A percentile compares a stretch with the other conserved stretches of the same genome.
These are phyloP conservation scores for Linnemannia hyalina DNA, from an alignment of 192 early-diverging fungal genomes.

Conservation along the genomic window DNA sequence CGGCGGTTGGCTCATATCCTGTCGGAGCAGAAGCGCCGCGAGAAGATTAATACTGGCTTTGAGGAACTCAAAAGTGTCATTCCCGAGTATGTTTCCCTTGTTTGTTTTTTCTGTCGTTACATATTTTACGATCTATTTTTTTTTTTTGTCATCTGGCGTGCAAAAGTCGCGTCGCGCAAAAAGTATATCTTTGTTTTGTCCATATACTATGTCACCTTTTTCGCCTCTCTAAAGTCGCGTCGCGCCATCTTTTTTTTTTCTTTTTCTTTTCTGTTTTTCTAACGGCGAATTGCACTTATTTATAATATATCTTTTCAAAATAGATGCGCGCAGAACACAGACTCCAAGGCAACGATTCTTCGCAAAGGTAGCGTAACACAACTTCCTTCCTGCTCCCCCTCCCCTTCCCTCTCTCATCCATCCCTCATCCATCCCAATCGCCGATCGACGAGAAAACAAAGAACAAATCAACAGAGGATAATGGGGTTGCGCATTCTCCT, in stretches of 20 bases:
- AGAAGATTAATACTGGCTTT: conserved; percentile 60
- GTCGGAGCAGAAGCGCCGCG: conserved; percentile 57
- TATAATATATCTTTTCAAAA: background rate
- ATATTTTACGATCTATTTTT: background rate
- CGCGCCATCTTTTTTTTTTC: background rate
- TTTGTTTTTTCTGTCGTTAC: background rate
- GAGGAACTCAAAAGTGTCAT: conserved; percentile 58
- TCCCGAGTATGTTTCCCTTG: conserved; percentile 34
- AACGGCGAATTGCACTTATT: background rate
- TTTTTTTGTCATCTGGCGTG: no score
- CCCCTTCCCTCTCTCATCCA: no score
- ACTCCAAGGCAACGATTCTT: conserved; percentile 39
- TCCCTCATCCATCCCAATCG: no score
- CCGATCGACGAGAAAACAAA: no score
- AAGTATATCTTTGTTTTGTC: no score
- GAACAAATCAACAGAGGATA: background rate
- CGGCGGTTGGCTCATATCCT: conserved; percentile 58
- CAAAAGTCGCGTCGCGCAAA: no score
- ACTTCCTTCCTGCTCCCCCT: background rate
- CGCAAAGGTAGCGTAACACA: conserved; percentile 18
- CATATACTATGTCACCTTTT: no score
- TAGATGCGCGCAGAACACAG: conserved; percentile 45
- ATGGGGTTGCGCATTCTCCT: no score
- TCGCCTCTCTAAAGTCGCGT: no score
- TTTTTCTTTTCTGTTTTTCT: background rate